phyloP scores from a whole-genome alignment of 2,329 filamentous ascomycete species.

The Botrytis sinoallii region DNA sequence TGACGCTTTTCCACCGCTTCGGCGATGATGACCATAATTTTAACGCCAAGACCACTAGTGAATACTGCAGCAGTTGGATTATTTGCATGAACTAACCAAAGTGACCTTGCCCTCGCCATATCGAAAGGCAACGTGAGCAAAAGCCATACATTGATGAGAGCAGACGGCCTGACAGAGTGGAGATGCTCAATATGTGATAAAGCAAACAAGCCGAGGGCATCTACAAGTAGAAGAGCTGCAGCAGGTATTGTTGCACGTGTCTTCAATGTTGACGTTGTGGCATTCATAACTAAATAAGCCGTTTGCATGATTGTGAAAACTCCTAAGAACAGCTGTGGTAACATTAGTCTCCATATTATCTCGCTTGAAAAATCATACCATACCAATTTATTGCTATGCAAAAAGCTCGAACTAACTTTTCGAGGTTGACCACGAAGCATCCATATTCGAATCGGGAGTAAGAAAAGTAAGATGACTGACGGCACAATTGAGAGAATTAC shows the following conservation, averaged over 20 bases:
- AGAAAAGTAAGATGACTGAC: conserved; percentile 25
- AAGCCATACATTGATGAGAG: conserved; percentile 30
- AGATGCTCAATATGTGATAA: conserved; percentile 32
- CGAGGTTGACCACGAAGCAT: conserved; percentile 23
- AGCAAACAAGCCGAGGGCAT: conserved; percentile 26
- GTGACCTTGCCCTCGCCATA: conserved; percentile 27
- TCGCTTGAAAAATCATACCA: conserved; percentile 21
- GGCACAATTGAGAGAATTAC: conserved; percentile 28
- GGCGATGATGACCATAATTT: conserved; percentile 36
- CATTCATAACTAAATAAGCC: conserved; percentile 22
- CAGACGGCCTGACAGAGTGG: conserved; percentile 29
- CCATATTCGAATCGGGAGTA: conserved; percentile 26
- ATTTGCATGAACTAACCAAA: conserved; percentile 32
- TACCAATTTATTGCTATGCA: conserved; percentile 31
- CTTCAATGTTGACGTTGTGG: conserved; percentile 18
- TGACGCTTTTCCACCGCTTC: conserved; percentile 43
- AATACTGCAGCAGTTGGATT: conserved; percentile 39
- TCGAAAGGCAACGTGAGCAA: conserved; percentile 33
- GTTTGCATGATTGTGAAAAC: conserved; percentile 28
- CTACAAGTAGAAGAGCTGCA: conserved; percentile 24
- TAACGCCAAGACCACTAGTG: conserved; percentile 40
- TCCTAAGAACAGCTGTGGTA: conserved; percentile 34
- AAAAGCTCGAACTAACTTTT: conserved; percentile 28
- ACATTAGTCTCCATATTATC: not conserved
- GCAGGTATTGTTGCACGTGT: conserved; percentile 26